These are phyloP conservation scores for Dryadomyces quercivorus DNA, from an alignment of 2,329 filamentous ascomycete genomes.

Conservation along the genomic window DNA sequence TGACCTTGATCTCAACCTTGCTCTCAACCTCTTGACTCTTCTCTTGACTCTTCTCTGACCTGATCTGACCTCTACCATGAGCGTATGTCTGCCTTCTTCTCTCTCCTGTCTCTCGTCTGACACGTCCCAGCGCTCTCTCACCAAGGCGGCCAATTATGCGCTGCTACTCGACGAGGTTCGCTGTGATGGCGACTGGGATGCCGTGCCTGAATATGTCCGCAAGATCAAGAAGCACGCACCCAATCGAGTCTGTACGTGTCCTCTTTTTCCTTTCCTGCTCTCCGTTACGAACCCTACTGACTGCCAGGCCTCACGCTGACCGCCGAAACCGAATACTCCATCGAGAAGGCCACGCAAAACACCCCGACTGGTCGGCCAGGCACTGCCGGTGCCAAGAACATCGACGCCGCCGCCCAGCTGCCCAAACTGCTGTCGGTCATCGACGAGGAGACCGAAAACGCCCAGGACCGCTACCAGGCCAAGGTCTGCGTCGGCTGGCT, in stretches of 20 bases:
- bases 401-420: constrained; percentile 32
- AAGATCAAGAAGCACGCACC: constrained; percentile 94
- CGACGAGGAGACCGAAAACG: constrained; percentile 39
- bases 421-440: constrained; percentile 43
- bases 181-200: constrained; percentile 77
- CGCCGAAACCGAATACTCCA: constrained; percentile 55
- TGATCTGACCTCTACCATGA: background rate
- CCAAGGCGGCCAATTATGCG: constrained; percentile 73
- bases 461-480: constrained; percentile 61
- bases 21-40: too few relatives aligned
- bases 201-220: constrained; percentile 76
- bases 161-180: constrained; percentile 73
- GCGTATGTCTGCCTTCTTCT: background rate
- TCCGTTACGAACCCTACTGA: constrained; percentile 10
- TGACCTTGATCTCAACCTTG: background rate
- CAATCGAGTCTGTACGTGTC: constrained; percentile 61
- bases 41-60: background rate
- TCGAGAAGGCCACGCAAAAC: constrained; percentile 42
- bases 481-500: constrained; percentile 76
- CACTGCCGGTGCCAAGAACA: constrained; percentile 27
- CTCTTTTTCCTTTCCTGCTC: background rate
- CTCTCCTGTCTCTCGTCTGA: constrained; percentile 1
- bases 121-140: constrained; percentile 4
- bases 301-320: constrained; percentile 53
- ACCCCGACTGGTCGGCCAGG: constrained; percentile 27